These are phyloP conservation scores for Dothideomycetes sp. DNA, from an alignment of 2,329 filamentous ascomycete genomes.

Conservation along the genomic window DNA sequence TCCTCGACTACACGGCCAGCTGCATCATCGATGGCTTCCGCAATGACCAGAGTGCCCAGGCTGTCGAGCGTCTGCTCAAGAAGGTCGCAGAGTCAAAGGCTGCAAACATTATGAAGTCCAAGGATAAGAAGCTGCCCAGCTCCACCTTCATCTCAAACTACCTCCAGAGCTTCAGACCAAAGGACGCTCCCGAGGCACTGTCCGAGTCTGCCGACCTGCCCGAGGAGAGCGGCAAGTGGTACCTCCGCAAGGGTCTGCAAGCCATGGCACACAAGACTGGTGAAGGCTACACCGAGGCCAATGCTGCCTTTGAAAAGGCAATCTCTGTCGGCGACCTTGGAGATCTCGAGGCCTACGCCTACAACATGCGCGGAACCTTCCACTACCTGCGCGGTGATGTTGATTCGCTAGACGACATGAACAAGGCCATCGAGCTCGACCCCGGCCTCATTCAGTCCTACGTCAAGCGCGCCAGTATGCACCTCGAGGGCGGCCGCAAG, in stretches of 20 bases:
- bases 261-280: constrained; percentile 77
- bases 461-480: constrained; percentile 98
- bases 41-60: constrained; percentile 77
- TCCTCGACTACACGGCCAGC: constrained; percentile 95
- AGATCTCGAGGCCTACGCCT: constrained; percentile 77
- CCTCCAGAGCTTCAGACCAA: constrained; percentile 90
- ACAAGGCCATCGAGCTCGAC: constrained; percentile 86
- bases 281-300: constrained; percentile 84
- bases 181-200: constrained; percentile 67
- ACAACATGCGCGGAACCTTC: constrained; percentile 96
- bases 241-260: constrained; percentile 72
- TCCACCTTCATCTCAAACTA: constrained; percentile 98
- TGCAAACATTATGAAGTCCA: constrained; percentile 71
- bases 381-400: constrained; percentile 81
- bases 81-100: constrained; percentile 94
- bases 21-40: constrained; percentile 98
- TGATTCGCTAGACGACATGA: constrained; percentile 71
- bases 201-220: constrained; percentile 70
- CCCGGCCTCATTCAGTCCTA: constrained; percentile 87
- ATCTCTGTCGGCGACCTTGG: constrained; percentile 70
- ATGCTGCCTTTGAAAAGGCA: constrained; percentile 76
- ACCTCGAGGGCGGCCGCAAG: constrained; percentile 79
- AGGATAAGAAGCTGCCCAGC: constrained; percentile 80
- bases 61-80: constrained; percentile 88
- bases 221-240: constrained; percentile 69